Evolutionary conservation across 257 asterid genomes (phyloP), one percentile per base, ranked within the genome.

Genomic region (Primulina eburnea): DNA sequence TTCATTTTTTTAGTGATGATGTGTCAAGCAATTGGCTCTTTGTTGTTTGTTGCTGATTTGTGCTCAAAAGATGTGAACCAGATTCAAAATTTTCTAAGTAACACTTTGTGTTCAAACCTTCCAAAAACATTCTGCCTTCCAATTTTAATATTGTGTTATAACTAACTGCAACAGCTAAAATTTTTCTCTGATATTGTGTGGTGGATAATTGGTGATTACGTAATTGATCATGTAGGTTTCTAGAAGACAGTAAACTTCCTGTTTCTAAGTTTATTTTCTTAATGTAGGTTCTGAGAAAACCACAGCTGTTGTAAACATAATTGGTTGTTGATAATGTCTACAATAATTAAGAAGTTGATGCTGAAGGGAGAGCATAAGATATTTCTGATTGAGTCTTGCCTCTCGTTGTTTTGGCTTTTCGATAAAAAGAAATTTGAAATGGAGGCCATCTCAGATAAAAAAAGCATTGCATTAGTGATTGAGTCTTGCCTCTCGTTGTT

Each of bases 31-130:
- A 61, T 60, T 43, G 24, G 56, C 33, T 29, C 43, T n/a, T 37
- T 63, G 30, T 26, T 28, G 24, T 68, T 69, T 62, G 61, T 33
- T 20, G 26, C 52, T 52, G 43, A 43, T 61, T 73, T 20, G 29
- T 21, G 4, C 1, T 18, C 56, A 29, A 62, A 53, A 7, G 67
- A 37, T 59, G 37, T 55, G 20, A 0, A 6, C 9, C 28, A 60
- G 56, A 69, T 69, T 57, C 16, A 7, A 20, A 59, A 20, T n/a
- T 5, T 30, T 30, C 30, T 18, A 14, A 2, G 12, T 38, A 8
- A 8, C 47, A 38, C 14, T 38, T 38, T 38, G 47, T 38, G 9
- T 38, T 8, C 47, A 8, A 1, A 9, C 47, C 3, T 38, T 38
- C 47, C 14, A 38, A 38, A 38, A 3, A 7, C 14, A 14, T 18